Base-by-base conservation (phyloP, 148 eudicot species). In the Cornus kousa region DNA sequence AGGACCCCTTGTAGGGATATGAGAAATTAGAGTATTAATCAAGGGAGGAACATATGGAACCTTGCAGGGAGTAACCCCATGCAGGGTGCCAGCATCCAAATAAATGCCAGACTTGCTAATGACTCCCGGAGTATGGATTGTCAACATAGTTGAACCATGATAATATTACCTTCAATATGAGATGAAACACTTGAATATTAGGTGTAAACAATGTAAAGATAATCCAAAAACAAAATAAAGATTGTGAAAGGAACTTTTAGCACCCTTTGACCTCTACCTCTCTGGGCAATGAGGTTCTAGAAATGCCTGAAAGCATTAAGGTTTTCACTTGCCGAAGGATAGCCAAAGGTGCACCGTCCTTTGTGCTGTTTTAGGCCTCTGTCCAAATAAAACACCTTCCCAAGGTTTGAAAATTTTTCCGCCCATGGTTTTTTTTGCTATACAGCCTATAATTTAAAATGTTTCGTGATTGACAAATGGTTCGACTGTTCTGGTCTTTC, bases 111-210 rank as follows among this genome's bases (percentile, higher is more conserved):
- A 83, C 79, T 81, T 86, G 83, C 69, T 83, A 79, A 84, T 79
- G 70, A 86, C 86, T 78, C 86, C 91, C 53, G 72, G 72, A 65
- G 77, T 77, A 72, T 88, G 82, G 78, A 84, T 72, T 66, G 35
- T 86, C 77, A 89, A 57, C 98, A 95, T 92, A 80, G 83, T 84
- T 89, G 88, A 87, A 93, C 84, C 93, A 89, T 89, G 89, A 93
- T 86, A 85, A 13, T 40, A 7, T 37, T 70, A 77, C 83, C 81
- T 82, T 79, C 73, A 77, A 83, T 50, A 77, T 32, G 65, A 24
- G 40, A 32, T 16, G 57, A 50, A 74, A 55, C 39, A 80, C 12
- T 33, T 40, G 0, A 50, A 7, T 7, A 13, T 50, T 22, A 46
- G 28, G 31, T 9, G 5, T 32, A 74, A 59, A 74, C 20, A 39